Evolutionary conservation across 2,329 filamentous ascomycete species (phyloP), one percentile per base, ranked within the genome.

Genomic region (Ascomycota sp.): DNA sequence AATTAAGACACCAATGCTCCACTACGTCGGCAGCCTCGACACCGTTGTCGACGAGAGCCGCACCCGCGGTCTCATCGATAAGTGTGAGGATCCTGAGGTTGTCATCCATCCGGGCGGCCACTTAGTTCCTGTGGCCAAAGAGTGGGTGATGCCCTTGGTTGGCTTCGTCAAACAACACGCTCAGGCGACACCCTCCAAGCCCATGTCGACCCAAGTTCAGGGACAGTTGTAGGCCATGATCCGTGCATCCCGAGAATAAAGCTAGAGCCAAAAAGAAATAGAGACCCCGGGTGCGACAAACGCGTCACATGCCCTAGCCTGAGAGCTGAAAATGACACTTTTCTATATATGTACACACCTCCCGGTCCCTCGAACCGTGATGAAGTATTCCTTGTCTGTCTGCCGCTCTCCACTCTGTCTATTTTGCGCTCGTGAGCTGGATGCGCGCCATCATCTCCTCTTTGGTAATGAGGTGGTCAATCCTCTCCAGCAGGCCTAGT

Each of bases 361-460:
- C 15, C 4, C 15, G 15, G 15, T 23, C 22, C 5, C 8, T 23
- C 22, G 22, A 9, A 23, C 22, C 22, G 22, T 23, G 11, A 23
- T 23, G 22, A 11, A 8, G 22, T 9, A 20, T n/a, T 11, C 19
- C 8, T 15, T 15, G 4, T 12, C n/a, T 10, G 24, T 41, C 40
- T 38, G 37, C 35, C 30, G 35, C 37, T 38, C 39, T 40, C 33
- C 33, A 17, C 15, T 3, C 38, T 35, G 28, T 42, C 40, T 50
- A 49, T 45, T 52, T 45, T 32, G 51, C 48, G 35, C 49, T 51
- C 29, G 55, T 57, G 5, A 81, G 81, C 53, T 89, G 76, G 45
- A 98, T 95, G 35, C 85, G 69, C 25, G 89, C 89, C 89, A 98
- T 98, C 89, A 98, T 98, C 65, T 98, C 89, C 58, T 98, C 89